A percentile compares a stretch with the other conserved stretches of the same genome.
Conservation (phyloP, 352 stramenopile genomes). For the Globisporangium alternatum region DNA sequence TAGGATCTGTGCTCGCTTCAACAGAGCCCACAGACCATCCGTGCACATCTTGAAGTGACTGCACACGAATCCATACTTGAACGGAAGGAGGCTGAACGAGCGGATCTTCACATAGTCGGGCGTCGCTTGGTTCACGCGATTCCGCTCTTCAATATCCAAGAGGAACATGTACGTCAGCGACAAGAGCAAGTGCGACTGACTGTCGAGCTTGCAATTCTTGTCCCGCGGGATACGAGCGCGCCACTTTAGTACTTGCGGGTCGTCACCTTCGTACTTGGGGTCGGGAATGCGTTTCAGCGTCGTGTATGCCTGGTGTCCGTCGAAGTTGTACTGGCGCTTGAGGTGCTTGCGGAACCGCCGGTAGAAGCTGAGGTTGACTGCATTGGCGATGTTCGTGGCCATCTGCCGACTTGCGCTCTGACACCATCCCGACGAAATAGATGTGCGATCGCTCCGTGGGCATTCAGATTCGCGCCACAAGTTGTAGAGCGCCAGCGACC, state of each 20-base stretch:
- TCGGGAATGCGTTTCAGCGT: slow-evolving; percentile 13
- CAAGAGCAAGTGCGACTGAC: background rate
- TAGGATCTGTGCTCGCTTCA: slow-evolving; percentile 6
- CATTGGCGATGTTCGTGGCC: slow-evolving; percentile 5
- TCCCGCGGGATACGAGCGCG: background rate
- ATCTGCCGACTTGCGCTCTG: background rate
- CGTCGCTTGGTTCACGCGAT: background rate
- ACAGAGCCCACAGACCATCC: background rate
- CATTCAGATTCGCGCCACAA: slow-evolving; percentile 5
- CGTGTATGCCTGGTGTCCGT: slow-evolving; percentile 8
- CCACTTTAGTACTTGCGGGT: slow-evolving; percentile 3
- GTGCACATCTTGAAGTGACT: slow-evolving; percentile 23
- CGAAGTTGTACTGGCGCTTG: slow-evolving; percentile 9
- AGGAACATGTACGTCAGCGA: slow-evolving; percentile 11
- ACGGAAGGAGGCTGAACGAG: slow-evolving; percentile 17
- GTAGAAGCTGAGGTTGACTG: slow-evolving; percentile 9
- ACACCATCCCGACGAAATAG: background rate
- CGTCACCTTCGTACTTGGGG: slow-evolving; percentile 5
- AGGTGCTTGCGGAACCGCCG: slow-evolving; percentile 6
- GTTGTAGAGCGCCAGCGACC: slow-evolving; percentile 9
- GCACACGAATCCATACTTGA: slow-evolving; percentile 20
- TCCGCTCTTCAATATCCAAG: slow-evolving; percentile 8
- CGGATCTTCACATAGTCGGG: slow-evolving; percentile 10
- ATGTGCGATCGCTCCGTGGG: background rate
- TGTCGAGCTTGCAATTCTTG: slow-evolving; percentile 7